Evolutionary conservation across 768 basidiomycete species (phyloP), one percentile per base, ranked within the genome.

Genomic region (Tylopilus subfusipes): DNA sequence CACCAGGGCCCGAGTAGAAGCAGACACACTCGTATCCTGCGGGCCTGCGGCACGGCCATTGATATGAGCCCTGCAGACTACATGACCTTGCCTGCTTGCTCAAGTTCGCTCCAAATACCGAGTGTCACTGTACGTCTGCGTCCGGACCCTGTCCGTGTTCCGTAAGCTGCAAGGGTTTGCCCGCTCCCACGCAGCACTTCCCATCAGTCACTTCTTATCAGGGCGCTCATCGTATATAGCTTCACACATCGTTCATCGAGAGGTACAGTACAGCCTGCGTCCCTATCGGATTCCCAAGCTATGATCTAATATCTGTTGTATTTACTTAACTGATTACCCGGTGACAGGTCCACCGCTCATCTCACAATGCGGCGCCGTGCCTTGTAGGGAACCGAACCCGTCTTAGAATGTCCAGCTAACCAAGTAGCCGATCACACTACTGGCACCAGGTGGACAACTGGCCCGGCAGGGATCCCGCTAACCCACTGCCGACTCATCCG

Each of bases 141-240:
- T 38, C 24, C 38, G 38, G n/a, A 50, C 31, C 44, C 36, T 48
- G 54, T n/a, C 43, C 47, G 44, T 33, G 43, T 59, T 57, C 42
- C 60, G 55, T 57, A 56, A 54, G 33, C n/a, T 42, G 33, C 42
- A 29, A 57, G 57, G 34, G 42, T 54, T 56, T 55, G 51, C 27
- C 45, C 53, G 24, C 64, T 72, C 68, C 66, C 68, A 72, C 64
- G 69, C 56, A 39, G 50, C 52, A 55, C 70, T 66, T 74, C 67
- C 72, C 76, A 81, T 78, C 78, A 80, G 72, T 78, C 76, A 77
- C 75, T 61, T 71, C 71, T 77, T 78, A 78, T 78, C 79, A 62
- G 66, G 68, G 59, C 61, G 62, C 56, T 65, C 71, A 71, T 72
- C 72, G 66, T 62, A 65, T 68, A 71, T 70, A 71, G 65, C 59